Percentiles rank a stretch among this genome's conserved stretches.
phyloP scores from a whole-genome alignment of 2,329 filamentous ascomycete genomes.

The Parafenestella ontariensis region DNA sequence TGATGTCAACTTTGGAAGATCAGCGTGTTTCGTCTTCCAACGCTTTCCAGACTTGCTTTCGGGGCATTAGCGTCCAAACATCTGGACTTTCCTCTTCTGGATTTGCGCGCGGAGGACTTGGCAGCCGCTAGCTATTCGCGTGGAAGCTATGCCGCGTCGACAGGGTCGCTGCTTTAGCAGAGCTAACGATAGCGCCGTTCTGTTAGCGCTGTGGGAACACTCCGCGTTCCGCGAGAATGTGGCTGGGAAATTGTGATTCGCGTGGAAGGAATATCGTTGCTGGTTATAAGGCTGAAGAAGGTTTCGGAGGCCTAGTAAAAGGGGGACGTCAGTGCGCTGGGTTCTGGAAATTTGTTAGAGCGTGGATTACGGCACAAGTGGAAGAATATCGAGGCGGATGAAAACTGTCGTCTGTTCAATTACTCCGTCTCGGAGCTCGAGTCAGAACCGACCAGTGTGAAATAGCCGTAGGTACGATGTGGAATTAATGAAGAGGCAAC shows the following conservation, averaged over 20 bases:
- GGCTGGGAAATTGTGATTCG: conserved; percentile 21
- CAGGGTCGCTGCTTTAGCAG: conserved; percentile 6
- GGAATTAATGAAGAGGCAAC: neutral
- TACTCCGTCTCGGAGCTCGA: neutral
- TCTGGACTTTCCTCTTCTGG: conserved; percentile 6
- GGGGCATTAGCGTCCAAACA: conserved; percentile 14
- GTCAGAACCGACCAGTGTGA: neutral
- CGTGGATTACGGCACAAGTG: conserved; percentile 21
- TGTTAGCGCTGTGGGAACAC: conserved; percentile 12
- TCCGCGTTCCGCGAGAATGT: conserved; percentile 11
- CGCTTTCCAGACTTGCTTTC: conserved; percentile 13
- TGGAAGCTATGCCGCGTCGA: conserved; percentile 34
- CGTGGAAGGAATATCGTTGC: conserved; percentile 15
- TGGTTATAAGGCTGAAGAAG: conserved; percentile 24
- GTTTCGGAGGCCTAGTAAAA: conserved; percentile 20
- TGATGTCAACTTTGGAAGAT: conserved; percentile 10
- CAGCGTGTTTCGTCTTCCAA: conserved; percentile 15
- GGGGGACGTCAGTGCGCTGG: conserved; percentile 27
- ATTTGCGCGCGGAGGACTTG: conserved; percentile 5
- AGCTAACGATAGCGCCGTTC: conserved; percentile 6
- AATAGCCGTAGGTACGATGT: neutral
- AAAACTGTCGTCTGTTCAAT: conserved; percentile 8
- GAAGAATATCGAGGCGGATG: conserved; percentile 17
- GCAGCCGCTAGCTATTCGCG: conserved; percentile 17
- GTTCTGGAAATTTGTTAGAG: conserved; percentile 26